Evolutionary conservation across 1,284 basidiomycete species (phyloP).

Genomic region (Entoloma clypeatum): DNA sequence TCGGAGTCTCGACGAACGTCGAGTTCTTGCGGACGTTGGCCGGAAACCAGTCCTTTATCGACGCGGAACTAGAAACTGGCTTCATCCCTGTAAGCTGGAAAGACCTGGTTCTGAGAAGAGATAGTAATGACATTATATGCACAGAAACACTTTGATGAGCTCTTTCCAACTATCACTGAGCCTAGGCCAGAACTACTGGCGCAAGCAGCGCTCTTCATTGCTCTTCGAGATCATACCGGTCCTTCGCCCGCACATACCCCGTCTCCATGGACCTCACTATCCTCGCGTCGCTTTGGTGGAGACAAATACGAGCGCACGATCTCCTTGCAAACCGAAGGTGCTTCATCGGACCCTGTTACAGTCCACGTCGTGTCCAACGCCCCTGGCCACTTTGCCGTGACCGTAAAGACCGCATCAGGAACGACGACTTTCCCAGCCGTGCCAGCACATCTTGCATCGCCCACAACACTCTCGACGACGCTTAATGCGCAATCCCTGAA

Average conservation of each 20-base stretch:
- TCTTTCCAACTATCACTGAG: slow-evolving; percentile 63
- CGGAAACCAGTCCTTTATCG: slow-evolving; percentile 72
- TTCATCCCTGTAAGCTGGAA: slow-evolving; percentile 70
- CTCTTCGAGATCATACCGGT: slow-evolving; percentile 57
- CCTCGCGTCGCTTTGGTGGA: slow-evolving; percentile 73
- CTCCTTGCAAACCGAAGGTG: slow-evolving; percentile 52
- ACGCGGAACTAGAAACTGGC: slow-evolving; percentile 87
- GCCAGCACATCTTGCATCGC: slow-evolving; percentile 49
- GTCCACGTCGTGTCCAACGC: slow-evolving; percentile 45
- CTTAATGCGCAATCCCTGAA: slow-evolving; percentile 44
- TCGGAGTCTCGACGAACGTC: slow-evolving; percentile 88
- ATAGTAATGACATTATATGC: slow-evolving; percentile 8
- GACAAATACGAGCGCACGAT: slow-evolving; percentile 62
- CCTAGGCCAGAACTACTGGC: slow-evolving; percentile 65
- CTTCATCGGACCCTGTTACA: slow-evolving; percentile 33
- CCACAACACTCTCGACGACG: slow-evolving; percentile 48
- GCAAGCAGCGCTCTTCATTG: slow-evolving; percentile 75
- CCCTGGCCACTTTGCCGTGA: slow-evolving; percentile 50
- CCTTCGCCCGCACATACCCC: slow-evolving; percentile 19
- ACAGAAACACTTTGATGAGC: slow-evolving; percentile 75
- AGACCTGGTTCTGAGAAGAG: slow-evolving; percentile 3
- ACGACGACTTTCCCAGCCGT: slow-evolving; percentile 47
- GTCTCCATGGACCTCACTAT: slow-evolving; percentile 68
- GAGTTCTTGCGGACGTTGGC: slow-evolving; percentile 83
- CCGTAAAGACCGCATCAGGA: slow-evolving; percentile 37